Percentiles rank a stretch among this genome's conserved stretches.
Evolutionary conservation across 1,284 basidiomycete species (phyloP).

Genomic region (Irpex sp.): DNA sequence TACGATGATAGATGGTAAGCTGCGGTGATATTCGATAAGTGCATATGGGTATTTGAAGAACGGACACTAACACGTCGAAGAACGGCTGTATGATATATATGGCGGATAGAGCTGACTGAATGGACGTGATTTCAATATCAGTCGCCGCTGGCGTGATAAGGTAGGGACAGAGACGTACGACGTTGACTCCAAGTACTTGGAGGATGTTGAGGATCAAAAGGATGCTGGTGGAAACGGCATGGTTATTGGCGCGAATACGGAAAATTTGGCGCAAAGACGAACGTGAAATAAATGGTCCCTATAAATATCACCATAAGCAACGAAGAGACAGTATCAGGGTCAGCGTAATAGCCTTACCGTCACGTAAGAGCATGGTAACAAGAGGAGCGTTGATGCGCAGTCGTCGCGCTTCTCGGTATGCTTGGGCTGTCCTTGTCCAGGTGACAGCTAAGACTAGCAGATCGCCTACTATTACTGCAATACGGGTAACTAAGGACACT

Average conservation of each 20-base stretch:
- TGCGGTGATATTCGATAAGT: neutral
- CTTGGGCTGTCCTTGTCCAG: neutral
- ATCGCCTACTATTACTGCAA: neutral
- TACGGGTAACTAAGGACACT: neutral
- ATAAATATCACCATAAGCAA: neutral
- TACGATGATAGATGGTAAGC: neutral
- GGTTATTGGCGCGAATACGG: neutral
- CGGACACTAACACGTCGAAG: neutral
- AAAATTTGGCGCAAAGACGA: neutral
- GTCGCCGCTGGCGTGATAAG: neutral
- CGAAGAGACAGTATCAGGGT: neutral
- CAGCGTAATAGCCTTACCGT: neutral
- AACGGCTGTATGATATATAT: neutral
- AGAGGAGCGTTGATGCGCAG: neutral
- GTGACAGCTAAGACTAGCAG: neutral
- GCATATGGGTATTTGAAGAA: neutral
- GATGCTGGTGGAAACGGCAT: neutral
- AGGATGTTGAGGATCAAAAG: neutral
- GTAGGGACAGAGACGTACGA: neutral
- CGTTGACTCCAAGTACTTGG: neutral
- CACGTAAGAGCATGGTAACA: neutral
- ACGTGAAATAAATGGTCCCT: neutral
- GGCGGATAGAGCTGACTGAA: neutral
- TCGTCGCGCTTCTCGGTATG: neutral
- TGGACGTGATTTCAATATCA: neutral